Base-by-base conservation (phyloP, 371 early-diverging fungal genomes). In the Mucor piriformis region DNA sequence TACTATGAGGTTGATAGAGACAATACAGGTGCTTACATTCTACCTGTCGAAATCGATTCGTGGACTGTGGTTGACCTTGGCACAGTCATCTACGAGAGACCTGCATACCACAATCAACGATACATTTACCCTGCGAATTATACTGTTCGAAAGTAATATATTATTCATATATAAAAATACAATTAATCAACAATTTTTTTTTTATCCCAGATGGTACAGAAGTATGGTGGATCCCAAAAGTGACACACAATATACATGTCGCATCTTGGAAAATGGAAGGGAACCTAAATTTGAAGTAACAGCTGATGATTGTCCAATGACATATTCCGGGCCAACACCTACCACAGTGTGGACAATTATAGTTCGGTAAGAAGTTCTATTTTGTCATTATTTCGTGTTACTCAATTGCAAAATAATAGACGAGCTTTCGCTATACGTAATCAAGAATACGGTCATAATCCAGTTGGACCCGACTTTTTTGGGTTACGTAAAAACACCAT, bases 121-220 rank as follows among this genome's bases (percentile, higher is more conserved):
- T 96, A 97, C 62, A 94, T 97, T 50, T 97, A 88, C 73, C 94
- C 97, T 11, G 90, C 92, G 5, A 96, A 96, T 18, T 97, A 92
- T 69, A 85, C 72, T 43, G 81, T 85, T 6, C 70, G 75, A 61
- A 77, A 82, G 82, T 84, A 76, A 69, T 63, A 54, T 37, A 43
- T 13, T n/a, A 34, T 33, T 13, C 27, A 25, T 21, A 37, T 32
- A 20, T 20, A 16, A 43, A 35, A 23, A 23, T 15, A 37, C 13
- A 33, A 27, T 16, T 50, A 42, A 38, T 48, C 37, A 15, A 21
- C 20, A n/a, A n/a, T n/a, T n/a, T 48, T 35, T 11, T 23, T 63
- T 29, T 42, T 42, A 18, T 18, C 7, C 11, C 48, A 79, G 94
- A 57, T 69, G 79, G 53, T 95, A 88, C 66, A 82, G 88, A 56